Conservation (phyloP, 2,329 filamentous ascomycete species). For the Ilyonectria robusta region DNA sequence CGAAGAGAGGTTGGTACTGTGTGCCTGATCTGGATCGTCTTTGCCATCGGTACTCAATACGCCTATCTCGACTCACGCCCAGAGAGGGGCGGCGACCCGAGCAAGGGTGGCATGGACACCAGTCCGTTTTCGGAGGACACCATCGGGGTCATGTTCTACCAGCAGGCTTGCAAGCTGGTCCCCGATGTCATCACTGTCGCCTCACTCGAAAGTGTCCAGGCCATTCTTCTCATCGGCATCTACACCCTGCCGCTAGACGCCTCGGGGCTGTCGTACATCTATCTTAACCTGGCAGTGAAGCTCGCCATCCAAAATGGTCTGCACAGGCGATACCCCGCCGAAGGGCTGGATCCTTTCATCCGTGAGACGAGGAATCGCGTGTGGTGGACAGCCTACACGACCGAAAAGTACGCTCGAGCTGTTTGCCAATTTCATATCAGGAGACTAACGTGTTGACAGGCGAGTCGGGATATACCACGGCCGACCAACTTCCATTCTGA, state of each 20-base stretch:
- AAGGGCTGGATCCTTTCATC: slow-evolving; percentile 62
- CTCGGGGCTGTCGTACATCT: slow-evolving; percentile 69
- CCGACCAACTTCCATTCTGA: slow-evolving; percentile 66
- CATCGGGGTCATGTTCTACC: slow-evolving; percentile 69
- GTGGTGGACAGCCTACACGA: slow-evolving; percentile 71
- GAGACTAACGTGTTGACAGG: slow-evolving; percentile 50
- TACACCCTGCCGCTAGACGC: slow-evolving; percentile 70
- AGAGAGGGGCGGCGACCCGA: slow-evolving; percentile 35
- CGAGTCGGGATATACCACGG: slow-evolving; percentile 70
- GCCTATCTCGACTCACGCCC: slow-evolving; percentile 60
- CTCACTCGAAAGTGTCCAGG: slow-evolving; percentile 71
- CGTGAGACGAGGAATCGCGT: slow-evolving; percentile 68
- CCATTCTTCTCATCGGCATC: slow-evolving; percentile 68
- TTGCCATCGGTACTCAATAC: slow-evolving; percentile 67
- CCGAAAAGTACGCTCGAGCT: slow-evolving; percentile 63
- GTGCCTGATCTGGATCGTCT: slow-evolving; percentile 61
- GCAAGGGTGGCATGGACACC: slow-evolving; percentile 37
- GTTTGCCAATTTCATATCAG: neutral
- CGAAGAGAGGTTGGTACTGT: slow-evolving; percentile 59
- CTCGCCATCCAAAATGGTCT: slow-evolving; percentile 73
- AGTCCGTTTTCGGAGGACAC: slow-evolving; percentile 63
- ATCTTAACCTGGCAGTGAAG: slow-evolving; percentile 68
- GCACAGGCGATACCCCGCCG: slow-evolving; percentile 66
- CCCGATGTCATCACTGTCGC: slow-evolving; percentile 70
- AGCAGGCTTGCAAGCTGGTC: slow-evolving; percentile 67